phyloP scores from a whole-genome alignment of 2,329 filamentous ascomycete genomes.

The Phialophora expanda region DNA sequence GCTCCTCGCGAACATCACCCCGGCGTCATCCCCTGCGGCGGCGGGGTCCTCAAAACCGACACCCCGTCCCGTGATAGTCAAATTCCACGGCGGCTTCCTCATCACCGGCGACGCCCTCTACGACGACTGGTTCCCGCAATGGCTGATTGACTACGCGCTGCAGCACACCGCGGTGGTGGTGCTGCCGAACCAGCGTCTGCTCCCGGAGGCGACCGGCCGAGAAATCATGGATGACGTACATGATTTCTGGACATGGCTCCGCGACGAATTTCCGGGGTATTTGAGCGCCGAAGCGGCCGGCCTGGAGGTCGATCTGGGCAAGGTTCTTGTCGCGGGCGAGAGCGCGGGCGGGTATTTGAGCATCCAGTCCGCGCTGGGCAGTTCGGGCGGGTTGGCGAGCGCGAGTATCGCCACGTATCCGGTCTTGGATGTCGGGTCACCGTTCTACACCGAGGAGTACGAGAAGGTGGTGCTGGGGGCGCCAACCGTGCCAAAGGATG shows the following conservation, averaged over 20 bases:
- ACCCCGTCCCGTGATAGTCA: not conserved
- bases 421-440: constrained; percentile 3
- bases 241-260: constrained; percentile 17
- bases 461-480: constrained; percentile 8
- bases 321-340: constrained; percentile 10
- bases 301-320: not conserved
- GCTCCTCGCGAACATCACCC: not conserved
- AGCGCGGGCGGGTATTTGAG: constrained; percentile 18
- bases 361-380: constrained; percentile 9
- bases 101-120: constrained; percentile 14
- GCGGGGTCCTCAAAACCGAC: not conserved
- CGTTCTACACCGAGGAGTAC: constrained; percentile 14
- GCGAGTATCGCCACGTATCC: constrained; percentile 13
- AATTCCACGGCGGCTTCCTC: constrained; percentile 19
- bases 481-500: constrained; percentile 5
- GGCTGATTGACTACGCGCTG: constrained; percentile 18
- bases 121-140: constrained; percentile 13
- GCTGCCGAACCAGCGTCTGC: constrained; percentile 12
- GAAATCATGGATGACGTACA: constrained; percentile 11
- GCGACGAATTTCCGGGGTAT: not conserved
- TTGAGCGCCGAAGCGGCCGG: not conserved
- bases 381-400: not conserved
- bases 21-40: not conserved
- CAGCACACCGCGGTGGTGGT: constrained; percentile 9
- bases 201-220: not conserved